Base-by-base conservation (phyloP, 805 yeast species). In the Lipomyces lipofer region DNA sequence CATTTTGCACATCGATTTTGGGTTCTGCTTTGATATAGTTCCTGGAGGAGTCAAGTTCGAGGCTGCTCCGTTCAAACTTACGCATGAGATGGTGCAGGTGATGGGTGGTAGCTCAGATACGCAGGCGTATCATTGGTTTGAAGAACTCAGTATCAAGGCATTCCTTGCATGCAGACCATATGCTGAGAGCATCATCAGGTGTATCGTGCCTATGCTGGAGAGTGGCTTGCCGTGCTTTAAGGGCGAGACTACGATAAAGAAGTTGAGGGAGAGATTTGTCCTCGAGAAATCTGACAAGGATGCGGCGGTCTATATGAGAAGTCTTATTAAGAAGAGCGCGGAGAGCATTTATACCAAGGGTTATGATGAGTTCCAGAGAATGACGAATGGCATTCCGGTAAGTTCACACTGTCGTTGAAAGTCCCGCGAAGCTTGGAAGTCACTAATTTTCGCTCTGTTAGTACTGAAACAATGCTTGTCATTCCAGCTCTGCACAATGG, bases 1-100 rank as follows among this genome's bases (percentile, higher is more conserved):
- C 68, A 82, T 95, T 58, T 74, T 95, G 59, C 99, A 94, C 71
- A 88, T 95, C 71, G 99, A 94, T 73, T 94, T 94, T 74, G 99
- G 99, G 2, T 94, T 94, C 78, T 91, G 97, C 66, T 95, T 94
- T 69, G 99, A 94, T 73, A 94, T 94, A 70, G 97, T 88, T 30
- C 99, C 99, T 8, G 99, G 99, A 62, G 99, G 99, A 32, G 97
- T 94, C 46, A 88, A 85, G 66, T 95, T 94, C 68, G 99, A 94
- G 66, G 96, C 89, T n/a, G 96, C 96, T 1, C 98, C 99, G 10
- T 94, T 94, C 77, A 94, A 94, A 69, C 79, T 94, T 61, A 94
- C 99, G 2, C 87, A 85, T 64, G 99, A 94, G 67, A 94, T 95
- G 99, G 86, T 94, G 4, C 80, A 82, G 68, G 97, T 94, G 1